phyloP scores from a whole-genome alignment of 2,329 filamentous ascomycete species.

The Lachnellula suecica region DNA sequence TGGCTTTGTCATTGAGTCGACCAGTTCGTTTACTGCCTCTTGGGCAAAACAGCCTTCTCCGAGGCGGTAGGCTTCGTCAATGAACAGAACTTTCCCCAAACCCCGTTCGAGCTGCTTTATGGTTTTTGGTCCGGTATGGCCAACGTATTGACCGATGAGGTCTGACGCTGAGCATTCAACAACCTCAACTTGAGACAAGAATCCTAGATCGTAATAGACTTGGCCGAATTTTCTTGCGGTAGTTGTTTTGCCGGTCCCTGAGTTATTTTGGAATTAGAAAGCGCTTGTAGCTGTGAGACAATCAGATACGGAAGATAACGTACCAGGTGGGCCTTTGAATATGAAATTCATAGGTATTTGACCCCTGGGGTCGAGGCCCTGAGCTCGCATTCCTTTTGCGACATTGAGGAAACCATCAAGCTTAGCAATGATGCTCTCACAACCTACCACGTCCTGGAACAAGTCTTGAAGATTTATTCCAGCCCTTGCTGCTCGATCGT shows the following conservation, averaged over 20 bases:
- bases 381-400: constrained; percentile 42
- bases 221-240: constrained; percentile 74
- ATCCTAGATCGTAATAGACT: constrained; percentile 73
- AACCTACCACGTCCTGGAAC: constrained; percentile 52
- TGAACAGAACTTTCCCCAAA: constrained; percentile 55
- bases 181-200: constrained; percentile 59
- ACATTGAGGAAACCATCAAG: constrained; percentile 48
- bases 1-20: constrained; percentile 43
- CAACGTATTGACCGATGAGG: constrained; percentile 66
- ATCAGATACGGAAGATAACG: constrained; percentile 58
- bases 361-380: constrained; percentile 47
- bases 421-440: constrained; percentile 46
- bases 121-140: constrained; percentile 69
- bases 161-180: constrained; percentile 68
- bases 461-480: constrained; percentile 42
- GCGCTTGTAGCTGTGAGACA: constrained; percentile 42
- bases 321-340: constrained; percentile 57
- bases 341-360: constrained; percentile 57
- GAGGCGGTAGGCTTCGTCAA: constrained; percentile 59
- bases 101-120: constrained; percentile 52
- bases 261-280: constrained; percentile 6
- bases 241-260: constrained; percentile 70
- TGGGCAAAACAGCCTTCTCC: constrained; percentile 47
- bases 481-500: constrained; percentile 41
- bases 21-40: constrained; percentile 75